Evolutionary conservation across 148 eudicot genomes (phyloP), one percentile per base, ranked within the genome.

Genomic region (Nepenthes mirabilis): DNA sequence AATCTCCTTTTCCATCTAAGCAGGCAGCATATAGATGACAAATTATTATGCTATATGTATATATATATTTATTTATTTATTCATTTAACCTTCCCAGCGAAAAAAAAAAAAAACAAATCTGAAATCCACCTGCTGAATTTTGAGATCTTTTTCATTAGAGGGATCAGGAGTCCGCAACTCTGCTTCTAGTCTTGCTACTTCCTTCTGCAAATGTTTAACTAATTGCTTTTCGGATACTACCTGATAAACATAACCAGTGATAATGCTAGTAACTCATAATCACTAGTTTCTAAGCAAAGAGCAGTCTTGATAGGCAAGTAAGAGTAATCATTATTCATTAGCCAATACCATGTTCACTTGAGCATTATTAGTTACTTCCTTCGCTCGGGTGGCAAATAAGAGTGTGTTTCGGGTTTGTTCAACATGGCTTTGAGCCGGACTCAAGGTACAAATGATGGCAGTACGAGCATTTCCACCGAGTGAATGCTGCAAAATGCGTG

Each of bases 391-490:
- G 57, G 99, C 96, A 75, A 93, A 93, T 37, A 61, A 77, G 54
- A 89, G 87, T 14, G 96, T 89, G 58, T 89, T 93, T 56, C 95
- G 70, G 34, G 91, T 77, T 71, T 93, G 99, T 67, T 93, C 99
- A 48, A 73, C 74, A 69, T 93, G 99, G 71, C 84, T 79, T 33
- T 68, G 59, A 61, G 96, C 95, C 58, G 96, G 99, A 70, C 99
- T 93, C 75, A 93, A 70, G 33, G 99, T 93, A 68, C 96, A 93
- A 68, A 88, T 84, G 57, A 93, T 89, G 60, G 99, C 96, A 52
- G 99, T 93, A 2, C 99, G 85, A 5, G 99, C 99, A 84, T 93
- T 93, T 23, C 99, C 99, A 62, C 96, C 99, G 56, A 88, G 86
- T 33, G 99, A 93, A 67, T 83, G 95, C 73, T 86, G 99, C 63